Conservation (phyloP, 192 early-diverging fungal species). For the Coemansia sp. region DNA sequence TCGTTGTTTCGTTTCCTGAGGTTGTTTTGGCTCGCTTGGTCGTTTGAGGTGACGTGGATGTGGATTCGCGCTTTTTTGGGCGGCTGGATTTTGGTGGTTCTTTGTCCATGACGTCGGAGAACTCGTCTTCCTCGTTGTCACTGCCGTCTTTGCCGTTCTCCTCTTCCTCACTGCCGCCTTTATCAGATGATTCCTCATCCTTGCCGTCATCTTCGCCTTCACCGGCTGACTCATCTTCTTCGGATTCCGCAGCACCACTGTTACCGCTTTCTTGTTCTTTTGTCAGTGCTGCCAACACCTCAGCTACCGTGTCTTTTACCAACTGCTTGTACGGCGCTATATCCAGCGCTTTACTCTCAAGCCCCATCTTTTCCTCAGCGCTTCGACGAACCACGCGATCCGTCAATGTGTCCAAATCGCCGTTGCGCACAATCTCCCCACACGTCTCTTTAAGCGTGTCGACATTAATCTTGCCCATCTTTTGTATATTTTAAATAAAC, state of each 20-base stretch:
- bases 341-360: conserved; percentile 29
- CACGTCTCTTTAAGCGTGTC: conserved; percentile 22
- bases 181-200: no score
- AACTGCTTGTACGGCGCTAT: conserved; percentile 31
- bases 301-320: conserved; percentile 22
- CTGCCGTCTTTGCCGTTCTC: background rate
- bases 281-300: conserved; percentile 8
- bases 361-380: conserved; percentile 29
- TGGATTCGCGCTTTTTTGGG: conserved; percentile 11
- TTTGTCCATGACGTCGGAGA: conserved; percentile 20
- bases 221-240: background rate
- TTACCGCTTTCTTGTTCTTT: background rate
- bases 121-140: conserved; percentile 10
- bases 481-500: background rate
- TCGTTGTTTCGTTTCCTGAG: conserved; percentile 18
- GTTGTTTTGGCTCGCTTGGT: conserved; percentile 19
- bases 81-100: conserved; percentile 2
- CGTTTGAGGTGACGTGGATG: background rate
- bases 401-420: conserved; percentile 37
- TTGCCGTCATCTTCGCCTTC: background rate
- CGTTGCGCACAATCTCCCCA: conserved; percentile 25
- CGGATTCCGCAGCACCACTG: background rate
- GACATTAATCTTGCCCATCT: conserved; percentile 19
- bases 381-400: conserved; percentile 31
- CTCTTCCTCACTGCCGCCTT: background rate